Base-by-base conservation (phyloP, 441 rosid species). In the California macrophylla region DNA sequence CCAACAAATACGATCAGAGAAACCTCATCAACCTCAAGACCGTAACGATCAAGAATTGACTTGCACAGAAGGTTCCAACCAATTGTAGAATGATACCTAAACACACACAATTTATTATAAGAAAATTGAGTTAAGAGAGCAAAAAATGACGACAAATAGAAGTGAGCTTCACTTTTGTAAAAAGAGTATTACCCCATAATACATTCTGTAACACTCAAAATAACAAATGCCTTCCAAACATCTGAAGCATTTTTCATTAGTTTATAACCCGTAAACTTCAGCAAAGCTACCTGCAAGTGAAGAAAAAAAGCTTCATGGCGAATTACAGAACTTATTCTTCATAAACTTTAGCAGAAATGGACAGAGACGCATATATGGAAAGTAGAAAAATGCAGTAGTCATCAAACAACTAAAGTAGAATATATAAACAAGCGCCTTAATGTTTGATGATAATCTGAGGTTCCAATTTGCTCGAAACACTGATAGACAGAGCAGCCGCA, bases 211-310 rank as follows among this genome's bases (percentile, higher is more conserved):
- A 85, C 69, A 40, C 88, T 85, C 78, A 91, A 89, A 77, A 93
- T 89, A 66, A 88, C 80, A 77, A 91, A 84, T 64, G 98, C 98
- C 80, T 89, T 91, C 78, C 96, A 96, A n/a, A 88, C 78, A 83
- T 89, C 96, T 15, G 97, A 85, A 34, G 90, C 72, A 81, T 88
- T 93, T 79, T 82, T 88, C 74, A 93, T 23, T 72, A 93, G 76
- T 78, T 93, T 91, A 76, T 86, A 87, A 70, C 98, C 96, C 0
- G 98, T 82, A 85, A 93, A 93, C 72, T 91, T 93, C 86, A 93
- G 83, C 87, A 91, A 83, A 70, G 97, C 91, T 78, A 87, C 95
- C 97, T 93, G 96, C 81, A 79, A 70, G 71, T 72, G n/a, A n/a
- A 13, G 50, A 66, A 62, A 47, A 61, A 66, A 52, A 0, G 21